A percentile compares a stretch with the other conserved stretches of the same genome.
Evolutionary conservation across 148 eudicot genomes (phyloP).

Genomic region (Simmondsia chinensis): DNA sequence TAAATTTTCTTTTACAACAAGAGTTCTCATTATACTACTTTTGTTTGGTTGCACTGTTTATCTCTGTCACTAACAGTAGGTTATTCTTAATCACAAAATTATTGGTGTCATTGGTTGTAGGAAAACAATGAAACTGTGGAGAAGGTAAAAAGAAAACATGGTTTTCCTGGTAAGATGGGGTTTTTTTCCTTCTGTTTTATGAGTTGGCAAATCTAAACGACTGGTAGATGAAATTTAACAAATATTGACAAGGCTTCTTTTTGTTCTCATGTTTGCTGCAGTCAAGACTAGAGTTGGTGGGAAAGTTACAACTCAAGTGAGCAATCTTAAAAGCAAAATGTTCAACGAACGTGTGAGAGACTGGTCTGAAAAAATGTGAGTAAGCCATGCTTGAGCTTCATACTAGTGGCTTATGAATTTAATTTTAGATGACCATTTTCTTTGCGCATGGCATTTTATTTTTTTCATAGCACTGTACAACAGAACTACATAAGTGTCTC

Average conservation of each 20-base stretch:
- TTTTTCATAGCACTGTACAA: no score
- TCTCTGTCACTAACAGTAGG: neutral
- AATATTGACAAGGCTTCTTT: neutral
- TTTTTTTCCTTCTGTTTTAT: neutral
- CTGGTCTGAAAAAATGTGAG: conserved; percentile 38
- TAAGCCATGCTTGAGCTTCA: neutral
- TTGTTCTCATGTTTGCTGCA: conserved; percentile 14
- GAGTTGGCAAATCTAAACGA: neutral
- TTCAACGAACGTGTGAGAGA: conserved; percentile 45
- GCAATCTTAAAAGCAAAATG: conserved; percentile 32
- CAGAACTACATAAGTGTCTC: no score
- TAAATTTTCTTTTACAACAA: neutral
- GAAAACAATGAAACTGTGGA: conserved; percentile 25
- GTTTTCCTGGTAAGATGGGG: conserved; percentile 53
- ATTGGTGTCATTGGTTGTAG: conserved; percentile 23
- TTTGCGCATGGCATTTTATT: neutral
- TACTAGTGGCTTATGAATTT: neutral
- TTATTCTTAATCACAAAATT: neutral
- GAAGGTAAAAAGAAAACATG: conserved; percentile 22
- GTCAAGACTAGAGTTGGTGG: conserved; percentile 47
- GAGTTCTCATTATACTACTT: neutral
- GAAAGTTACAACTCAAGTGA: conserved; percentile 29
- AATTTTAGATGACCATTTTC: neutral
- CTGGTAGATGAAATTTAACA: neutral
- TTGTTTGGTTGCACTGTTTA: neutral